phyloP scores from a whole-genome alignment of 495 filamentous ascomycete genomes.

The Cercophora scortea region DNA sequence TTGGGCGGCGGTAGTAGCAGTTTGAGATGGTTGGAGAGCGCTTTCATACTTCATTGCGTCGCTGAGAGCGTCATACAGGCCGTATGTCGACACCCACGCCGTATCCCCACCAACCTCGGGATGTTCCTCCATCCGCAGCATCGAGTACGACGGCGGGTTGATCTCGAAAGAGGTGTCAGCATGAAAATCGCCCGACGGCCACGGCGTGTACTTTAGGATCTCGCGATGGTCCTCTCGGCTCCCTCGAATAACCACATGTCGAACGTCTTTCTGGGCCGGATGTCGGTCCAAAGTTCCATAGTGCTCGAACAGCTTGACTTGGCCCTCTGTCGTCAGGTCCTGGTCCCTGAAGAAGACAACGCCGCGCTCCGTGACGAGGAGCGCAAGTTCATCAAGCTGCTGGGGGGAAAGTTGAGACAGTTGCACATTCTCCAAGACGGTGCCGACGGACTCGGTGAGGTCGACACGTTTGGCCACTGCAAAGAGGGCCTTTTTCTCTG shows the following conservation, averaged over 20 bases:
- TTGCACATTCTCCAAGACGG: slow-evolving; percentile 39
- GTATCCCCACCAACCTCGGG: slow-evolving; percentile 47
- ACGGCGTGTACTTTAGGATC: slow-evolving; percentile 31
- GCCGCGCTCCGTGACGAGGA: slow-evolving; percentile 37
- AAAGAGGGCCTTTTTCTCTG: slow-evolving; percentile 41
- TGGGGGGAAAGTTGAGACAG: slow-evolving; percentile 32
- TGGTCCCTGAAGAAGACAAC: slow-evolving; percentile 45
- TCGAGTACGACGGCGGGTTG: slow-evolving; percentile 44
- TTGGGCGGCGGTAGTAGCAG: background rate
- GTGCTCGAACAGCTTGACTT: slow-evolving; percentile 45
- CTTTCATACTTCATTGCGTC: slow-evolving; percentile 16
- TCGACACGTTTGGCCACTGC: slow-evolving; percentile 34
- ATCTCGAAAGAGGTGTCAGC: slow-evolving; percentile 47
- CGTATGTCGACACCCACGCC: slow-evolving; percentile 45
- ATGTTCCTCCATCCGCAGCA: slow-evolving; percentile 49
- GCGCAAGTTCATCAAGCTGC: slow-evolving; percentile 39
- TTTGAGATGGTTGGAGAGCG: background rate
- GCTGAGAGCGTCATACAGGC: slow-evolving; percentile 43
- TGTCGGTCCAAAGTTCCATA: slow-evolving; percentile 43
- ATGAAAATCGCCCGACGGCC: slow-evolving; percentile 36
- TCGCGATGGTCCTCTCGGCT: slow-evolving; percentile 32
- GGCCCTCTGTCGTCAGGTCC: slow-evolving; percentile 42
- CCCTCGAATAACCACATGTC: slow-evolving; percentile 26
- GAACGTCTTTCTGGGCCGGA: slow-evolving; percentile 39
- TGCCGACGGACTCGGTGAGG: slow-evolving; percentile 48